phyloP scores from a whole-genome alignment of 805 yeast species.

The Komagataella mondaviorum region DNA sequence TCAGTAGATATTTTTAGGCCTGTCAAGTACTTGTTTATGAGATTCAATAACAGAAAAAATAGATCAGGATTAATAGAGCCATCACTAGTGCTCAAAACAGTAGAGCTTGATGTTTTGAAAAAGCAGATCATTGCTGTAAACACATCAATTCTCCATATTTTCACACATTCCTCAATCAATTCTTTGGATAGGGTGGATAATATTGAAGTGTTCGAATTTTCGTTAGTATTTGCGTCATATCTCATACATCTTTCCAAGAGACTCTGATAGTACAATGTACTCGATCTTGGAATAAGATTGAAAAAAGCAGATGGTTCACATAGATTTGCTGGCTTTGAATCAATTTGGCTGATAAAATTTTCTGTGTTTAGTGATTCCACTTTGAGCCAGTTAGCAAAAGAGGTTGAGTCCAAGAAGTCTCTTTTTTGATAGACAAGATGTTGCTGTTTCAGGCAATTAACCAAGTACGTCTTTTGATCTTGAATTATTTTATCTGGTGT shows the following conservation, averaged over 20 bases:
- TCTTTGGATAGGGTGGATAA: background rate
- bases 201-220: background rate
- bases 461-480: background rate
- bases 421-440: background rate
- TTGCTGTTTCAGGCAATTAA: constrained; percentile 12
- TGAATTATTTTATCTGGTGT: background rate
- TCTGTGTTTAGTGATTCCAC: constrained; percentile 13
- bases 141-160: constrained; percentile 25
- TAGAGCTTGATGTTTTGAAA: background rate
- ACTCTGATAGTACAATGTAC: constrained; percentile 19
- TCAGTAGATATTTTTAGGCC: background rate
- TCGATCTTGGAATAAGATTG: constrained; percentile 41
- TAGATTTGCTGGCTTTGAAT: constrained; percentile 20
- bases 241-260: background rate
- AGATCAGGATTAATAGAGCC: constrained; percentile 4
- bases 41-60: background rate
- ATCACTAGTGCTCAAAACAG: constrained; percentile 17
- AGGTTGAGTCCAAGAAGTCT: background rate
- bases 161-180: background rate
- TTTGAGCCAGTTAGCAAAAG: background rate
- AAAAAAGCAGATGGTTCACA: constrained; percentile 23
- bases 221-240: background rate
- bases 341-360: constrained; percentile 13
- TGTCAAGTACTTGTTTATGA: background rate
- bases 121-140: constrained; percentile 23